Evolutionary conservation across 2,329 filamentous ascomycete species (phyloP).

Genomic region (Aspergillus bombycis): DNA sequence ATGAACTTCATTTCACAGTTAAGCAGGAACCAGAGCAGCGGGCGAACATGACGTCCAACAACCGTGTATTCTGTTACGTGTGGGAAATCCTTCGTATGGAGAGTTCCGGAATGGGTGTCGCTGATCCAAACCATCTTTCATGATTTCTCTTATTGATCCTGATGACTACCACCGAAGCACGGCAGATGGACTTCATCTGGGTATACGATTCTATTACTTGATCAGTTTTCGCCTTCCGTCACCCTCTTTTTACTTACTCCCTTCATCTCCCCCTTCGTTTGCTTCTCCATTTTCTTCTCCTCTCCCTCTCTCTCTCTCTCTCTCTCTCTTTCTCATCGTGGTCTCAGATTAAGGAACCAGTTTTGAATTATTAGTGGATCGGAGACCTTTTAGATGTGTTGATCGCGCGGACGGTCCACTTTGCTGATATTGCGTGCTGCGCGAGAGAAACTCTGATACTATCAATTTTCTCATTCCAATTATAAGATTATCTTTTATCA

Average conservation of each 20-base stretch:
- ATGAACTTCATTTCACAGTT: background rate
- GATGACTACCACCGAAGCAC: constrained; percentile 15
- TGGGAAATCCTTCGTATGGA: constrained; percentile 26
- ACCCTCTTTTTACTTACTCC: background rate
- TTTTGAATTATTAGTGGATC: background rate
- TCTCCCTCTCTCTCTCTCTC: no score
- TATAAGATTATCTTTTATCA: constrained; percentile 6
- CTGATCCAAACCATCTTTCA: constrained; percentile 14
- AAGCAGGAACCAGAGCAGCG: constrained; percentile 16
- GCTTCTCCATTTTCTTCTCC: background rate
- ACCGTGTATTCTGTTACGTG: constrained; percentile 33
- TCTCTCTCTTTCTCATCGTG: background rate
- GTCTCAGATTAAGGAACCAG: background rate
- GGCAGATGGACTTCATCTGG: constrained; percentile 1
- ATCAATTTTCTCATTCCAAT: constrained; percentile 3
- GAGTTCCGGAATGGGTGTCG: constrained; percentile 16
- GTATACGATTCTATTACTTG: constrained; percentile 11
- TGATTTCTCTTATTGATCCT: constrained; percentile 23
- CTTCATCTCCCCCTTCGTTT: background rate
- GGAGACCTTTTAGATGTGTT: background rate
- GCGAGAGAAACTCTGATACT: background rate
- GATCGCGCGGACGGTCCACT: constrained; percentile 4
- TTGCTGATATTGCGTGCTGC: constrained; percentile 3
- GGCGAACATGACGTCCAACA: constrained; percentile 13
- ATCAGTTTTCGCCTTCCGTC: constrained; percentile 5